Base-by-base conservation (phyloP, 805 yeast genomes). In the Candida gorgasii region DNA sequence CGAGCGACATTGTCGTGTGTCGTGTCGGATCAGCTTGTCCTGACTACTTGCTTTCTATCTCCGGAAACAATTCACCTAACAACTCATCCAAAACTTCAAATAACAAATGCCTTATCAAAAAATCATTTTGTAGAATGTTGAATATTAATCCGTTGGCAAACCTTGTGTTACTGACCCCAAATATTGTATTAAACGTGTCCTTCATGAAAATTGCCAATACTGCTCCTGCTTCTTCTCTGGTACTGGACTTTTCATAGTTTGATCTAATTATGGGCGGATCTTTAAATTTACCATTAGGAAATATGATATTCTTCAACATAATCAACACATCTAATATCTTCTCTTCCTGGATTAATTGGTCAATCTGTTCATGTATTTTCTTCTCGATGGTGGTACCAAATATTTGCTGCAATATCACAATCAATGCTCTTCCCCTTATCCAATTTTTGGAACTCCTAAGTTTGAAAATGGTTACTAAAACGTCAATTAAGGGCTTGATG, bases 341-440 rank as follows among this genome's bases (percentile, higher is more conserved):
- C 8, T 66, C 72, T 35, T 77, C 80, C 8, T 69, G 67, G 28
- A 68, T 47, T 5, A 67, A 15, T 26, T 55, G 58, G 16, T 52
- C 53, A 23, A 78, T 59, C 44, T 65, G 65, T 20, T 73, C 71
- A 30, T 82, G 64, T 4, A 80, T 73, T 41, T 76, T 78, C 55
- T 80, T 82, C 55, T 90, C 97, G 39, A 90, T 83, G 0, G 97
- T 85, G 2, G 92, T 86, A 0, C 97, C 97, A 28, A 90, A 72
- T 1, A 90, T 61, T 58, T 89, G 96, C 59, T 89, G 97, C 40
- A 90, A 64, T 3, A 90, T 79, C 4, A 89, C 80, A 28, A 89
- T 73, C 7, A 89, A 70, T 0, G 97, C 96, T 33, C 89, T 70
- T 0, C 96, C 97, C 40, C 96, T 68, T 1, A 90, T 62, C 95